Evolutionary conservation across 1,284 basidiomycete species (phyloP).

Genomic region (Erythrobasidium hasegawianum): DNA sequence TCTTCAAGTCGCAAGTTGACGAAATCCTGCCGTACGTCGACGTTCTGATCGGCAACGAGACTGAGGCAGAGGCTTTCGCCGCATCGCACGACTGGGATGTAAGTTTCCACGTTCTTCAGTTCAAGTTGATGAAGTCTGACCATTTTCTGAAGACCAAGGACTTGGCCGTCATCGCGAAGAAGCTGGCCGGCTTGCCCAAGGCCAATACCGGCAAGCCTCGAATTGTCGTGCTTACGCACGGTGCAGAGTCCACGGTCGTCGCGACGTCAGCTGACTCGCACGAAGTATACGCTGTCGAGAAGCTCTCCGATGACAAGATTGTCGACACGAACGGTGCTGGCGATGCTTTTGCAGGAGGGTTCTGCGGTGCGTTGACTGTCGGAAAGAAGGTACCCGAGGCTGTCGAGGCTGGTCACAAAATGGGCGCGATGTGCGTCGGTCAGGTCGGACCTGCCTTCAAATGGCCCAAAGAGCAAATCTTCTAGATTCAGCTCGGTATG

Average conservation of each 20-base stretch:
- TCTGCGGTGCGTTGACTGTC: constrained; percentile 77
- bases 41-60: constrained; percentile 88
- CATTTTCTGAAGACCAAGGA: constrained; percentile 56
- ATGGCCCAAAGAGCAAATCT: constrained; percentile 37
- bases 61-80: constrained; percentile 86
- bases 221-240: constrained; percentile 87
- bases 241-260: constrained; percentile 73
- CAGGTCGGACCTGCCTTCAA: constrained; percentile 58
- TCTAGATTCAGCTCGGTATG: constrained; percentile 11
- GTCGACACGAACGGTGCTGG: constrained; percentile 99
- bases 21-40: constrained; percentile 77
- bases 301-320: constrained; percentile 66
- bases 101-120: constrained; percentile 39
- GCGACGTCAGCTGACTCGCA: constrained; percentile 59
- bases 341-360: constrained; percentile 97
- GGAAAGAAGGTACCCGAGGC: constrained; percentile 77
- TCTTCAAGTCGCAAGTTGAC: constrained; percentile 79
- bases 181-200: constrained; percentile 64
- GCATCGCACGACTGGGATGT: constrained; percentile 57
- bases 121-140: too few species aligned
- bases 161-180: constrained; percentile 64
- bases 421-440: constrained; percentile 84
- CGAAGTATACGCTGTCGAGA: constrained; percentile 61
- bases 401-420: constrained; percentile 80
- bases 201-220: constrained; percentile 68